Evolutionary conservation across 1,284 basidiomycete genomes (phyloP).

Genomic region (Meripilus lineatus): DNA sequence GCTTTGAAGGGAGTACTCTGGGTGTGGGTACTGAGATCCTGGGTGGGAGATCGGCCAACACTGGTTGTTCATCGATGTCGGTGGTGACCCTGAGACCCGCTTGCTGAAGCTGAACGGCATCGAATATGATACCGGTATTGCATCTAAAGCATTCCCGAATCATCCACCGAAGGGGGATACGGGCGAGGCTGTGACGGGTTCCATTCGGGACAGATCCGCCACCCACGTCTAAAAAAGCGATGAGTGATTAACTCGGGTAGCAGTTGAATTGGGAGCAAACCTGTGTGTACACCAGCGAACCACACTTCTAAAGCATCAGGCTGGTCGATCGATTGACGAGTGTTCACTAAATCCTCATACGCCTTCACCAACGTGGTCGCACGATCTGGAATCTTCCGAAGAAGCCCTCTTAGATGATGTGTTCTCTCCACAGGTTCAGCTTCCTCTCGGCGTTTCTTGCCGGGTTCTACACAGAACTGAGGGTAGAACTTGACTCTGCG

Average conservation of each 20-base stretch:
- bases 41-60: neutral
- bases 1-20: neutral
- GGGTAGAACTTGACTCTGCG: conserved; percentile 35
- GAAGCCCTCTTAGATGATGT: too few species aligned
- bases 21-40: neutral
- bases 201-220: conserved; percentile 35
- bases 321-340: conserved; percentile 1
- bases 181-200: conserved; percentile 29
- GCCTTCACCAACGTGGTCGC: conserved; percentile 3
- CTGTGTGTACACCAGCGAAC: conserved; percentile 20
- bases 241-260: neutral
- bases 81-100: conserved; percentile 8
- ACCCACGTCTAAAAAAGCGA: conserved; percentile 27
- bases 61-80: neutral
- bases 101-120: conserved; percentile 14
- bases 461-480: conserved; percentile 20
- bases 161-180: conserved; percentile 47
- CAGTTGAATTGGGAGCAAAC: conserved; percentile 8
- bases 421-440: neutral
- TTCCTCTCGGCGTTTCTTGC: neutral
- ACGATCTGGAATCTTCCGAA: neutral
- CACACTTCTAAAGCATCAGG: conserved; percentile 24
- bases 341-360: conserved; percentile 7
- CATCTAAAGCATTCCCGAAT: conserved; percentile 35
- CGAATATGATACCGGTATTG: conserved; percentile 35